These are phyloP conservation scores for Mucor plumbeus DNA, from an alignment of 371 early-diverging fungal genomes.

Conservation along the genomic window DNA sequence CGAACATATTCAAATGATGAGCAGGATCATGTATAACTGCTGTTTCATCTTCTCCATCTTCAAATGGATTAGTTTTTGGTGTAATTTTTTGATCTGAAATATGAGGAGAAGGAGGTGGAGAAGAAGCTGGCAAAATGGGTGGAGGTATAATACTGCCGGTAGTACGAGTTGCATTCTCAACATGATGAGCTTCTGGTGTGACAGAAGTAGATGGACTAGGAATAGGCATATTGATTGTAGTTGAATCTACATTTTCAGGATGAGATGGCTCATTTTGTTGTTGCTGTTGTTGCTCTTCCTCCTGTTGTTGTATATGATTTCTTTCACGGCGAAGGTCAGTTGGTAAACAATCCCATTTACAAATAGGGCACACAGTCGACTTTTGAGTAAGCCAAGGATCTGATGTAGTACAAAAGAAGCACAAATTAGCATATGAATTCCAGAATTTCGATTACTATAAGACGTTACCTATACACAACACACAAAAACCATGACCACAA, in stretches of 20 bases:
- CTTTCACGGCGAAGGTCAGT: constrained; percentile 31
- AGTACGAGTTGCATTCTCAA: neutral
- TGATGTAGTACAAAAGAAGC: neutral
- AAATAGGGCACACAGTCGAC: constrained; percentile 43
- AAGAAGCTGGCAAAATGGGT: constrained; percentile 4
- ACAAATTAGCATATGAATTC: neutral
- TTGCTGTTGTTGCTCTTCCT: neutral
- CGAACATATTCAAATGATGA: neutral
- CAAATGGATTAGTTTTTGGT: neutral
- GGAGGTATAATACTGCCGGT: constrained; percentile 9
- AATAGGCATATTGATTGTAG: constrained; percentile 1
- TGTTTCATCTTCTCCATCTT: neutral
- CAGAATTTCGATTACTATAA: neutral
- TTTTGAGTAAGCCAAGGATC: constrained; percentile 48
- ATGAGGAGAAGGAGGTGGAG: constrained; percentile 1
- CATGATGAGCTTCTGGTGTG: neutral
- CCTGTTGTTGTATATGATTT: constrained; percentile 5
- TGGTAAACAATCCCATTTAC: constrained; percentile 46
- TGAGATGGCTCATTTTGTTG: neutral
- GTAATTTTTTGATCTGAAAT: neutral
- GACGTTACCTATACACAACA: constrained; percentile 37
- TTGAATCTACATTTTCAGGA: neutral
- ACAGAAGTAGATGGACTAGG: neutral
- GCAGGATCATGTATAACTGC: neutral
- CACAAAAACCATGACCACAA: constrained; percentile 45